Evolutionary conservation across 306 rosid genomes (phyloP).

Genomic region (Dalbergia cultrata): DNA sequence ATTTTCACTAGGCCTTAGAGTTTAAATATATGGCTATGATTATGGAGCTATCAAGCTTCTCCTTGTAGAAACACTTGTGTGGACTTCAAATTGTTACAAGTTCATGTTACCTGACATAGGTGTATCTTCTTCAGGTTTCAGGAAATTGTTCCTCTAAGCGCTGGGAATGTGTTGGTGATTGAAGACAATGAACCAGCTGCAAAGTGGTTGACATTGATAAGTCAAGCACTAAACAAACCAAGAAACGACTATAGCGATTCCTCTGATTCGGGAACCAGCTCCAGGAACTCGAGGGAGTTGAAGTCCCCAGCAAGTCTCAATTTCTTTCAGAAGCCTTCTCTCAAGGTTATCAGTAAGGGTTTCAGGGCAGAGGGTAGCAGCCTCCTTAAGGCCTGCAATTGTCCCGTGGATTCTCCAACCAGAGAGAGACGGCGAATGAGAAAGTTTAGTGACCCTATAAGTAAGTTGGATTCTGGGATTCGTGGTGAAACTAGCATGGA

Average conservation of each 20-base stretch:
- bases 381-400: conserved; percentile 81
- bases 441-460: conserved; percentile 57
- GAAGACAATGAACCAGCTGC: conserved; percentile 98
- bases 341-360: conserved; percentile 67
- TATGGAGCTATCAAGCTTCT: background rate
- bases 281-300: conserved; percentile 52
- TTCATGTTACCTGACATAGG: conserved; percentile 26
- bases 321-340: conserved; percentile 84
- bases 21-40: conserved; percentile 11
- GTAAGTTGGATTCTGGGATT: conserved; percentile 47
- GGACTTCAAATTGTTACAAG: conserved; percentile 15
- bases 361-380: conserved; percentile 69
- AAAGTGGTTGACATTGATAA: conserved; percentile 81
- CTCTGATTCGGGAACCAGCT: conserved; percentile 49
- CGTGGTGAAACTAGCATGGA: conserved; percentile 47
- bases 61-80: background rate
- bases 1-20: background rate
- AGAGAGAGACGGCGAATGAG: conserved; percentile 62
- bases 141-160: conserved; percentile 93
- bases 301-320: conserved; percentile 55
- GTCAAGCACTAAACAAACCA: conserved; percentile 80
- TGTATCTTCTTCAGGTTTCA: conserved; percentile 68
- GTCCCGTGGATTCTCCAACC: conserved; percentile 63
- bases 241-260: conserved; percentile 47
- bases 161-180: conserved; percentile 85